Base-by-base conservation (phyloP, 352 stramenopile species). In the Globisporangium uncinulatum region DNA sequence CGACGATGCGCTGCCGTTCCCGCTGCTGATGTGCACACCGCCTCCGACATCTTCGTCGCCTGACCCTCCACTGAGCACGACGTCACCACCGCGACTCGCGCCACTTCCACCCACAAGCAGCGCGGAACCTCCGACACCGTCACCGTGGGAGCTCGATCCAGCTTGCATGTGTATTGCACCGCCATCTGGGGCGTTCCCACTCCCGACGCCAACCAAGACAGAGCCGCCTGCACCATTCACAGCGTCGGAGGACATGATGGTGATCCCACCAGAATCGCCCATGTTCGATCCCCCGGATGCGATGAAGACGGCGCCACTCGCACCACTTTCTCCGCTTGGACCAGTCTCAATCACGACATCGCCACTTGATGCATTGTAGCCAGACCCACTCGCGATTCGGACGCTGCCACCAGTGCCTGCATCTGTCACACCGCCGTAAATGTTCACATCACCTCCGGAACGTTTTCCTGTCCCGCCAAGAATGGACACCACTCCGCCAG, bases 401-500 rank as follows among this genome's bases (percentile, higher is more conserved):
- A 78, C 65, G 13, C 20, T 48, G 4, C 61, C 65, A 17, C 65
- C 61, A 11, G 43, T 45, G 17, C 44, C 45, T 20, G 36, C 42
- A 11, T 63, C 48, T 6, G 49, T 62, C 15, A 56, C 46, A 13
- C 70, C 70, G 69, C 66, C 67, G 43, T 53, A 50, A 11, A 79
- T 51, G 10, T 37, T 53, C 47, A 70, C 56, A n/a, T 68, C 58
- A 29, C 68, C 71, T 37, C 65, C 71, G 41, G 20, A 24, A 2
- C 21, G 24, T 11, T 48, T 53, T 6, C 66, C 70, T 29, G 36
- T 56, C 0, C 70, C 70, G 21, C 70, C 66, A 37, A 42, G 6
- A n/a, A 73, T 36, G 9, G 36, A 52, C 20, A 65, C 62, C 24
- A 24, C 61, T 13, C 70, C 70, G 20, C 70, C 71, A 47, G 67